These are phyloP conservation scores for Vinca minor DNA, from an alignment of 257 asterid species.

Conservation along the genomic window DNA sequence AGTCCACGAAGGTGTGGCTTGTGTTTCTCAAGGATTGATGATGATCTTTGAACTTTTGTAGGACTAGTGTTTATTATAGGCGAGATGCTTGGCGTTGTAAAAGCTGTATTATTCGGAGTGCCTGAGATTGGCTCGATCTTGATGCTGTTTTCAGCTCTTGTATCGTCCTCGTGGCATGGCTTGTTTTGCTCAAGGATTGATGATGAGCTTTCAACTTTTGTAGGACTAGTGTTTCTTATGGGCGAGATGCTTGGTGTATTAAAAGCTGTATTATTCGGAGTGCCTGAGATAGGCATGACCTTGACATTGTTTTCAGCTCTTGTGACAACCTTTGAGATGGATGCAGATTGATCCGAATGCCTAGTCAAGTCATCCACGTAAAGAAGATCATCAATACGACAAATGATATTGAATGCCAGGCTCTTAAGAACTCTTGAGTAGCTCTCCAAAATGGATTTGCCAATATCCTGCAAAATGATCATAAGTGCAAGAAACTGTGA, in stretches of 20 bases:
- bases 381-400: conserved; percentile 63
- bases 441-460: conserved; percentile 71
- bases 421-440: conserved; percentile 81
- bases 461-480: conserved; percentile 49
- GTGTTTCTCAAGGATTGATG: conserved; percentile 20
- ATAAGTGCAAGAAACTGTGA: background rate
- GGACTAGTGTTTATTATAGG: conserved; percentile 39
- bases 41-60: conserved; percentile 29
- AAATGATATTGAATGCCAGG: conserved; percentile 69
- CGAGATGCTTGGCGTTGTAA: conserved; percentile 42
- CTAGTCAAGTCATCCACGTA: conserved; percentile 68
- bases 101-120: conserved; percentile 36
- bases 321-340: conserved; percentile 45
- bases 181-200: conserved; percentile 23
- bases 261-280: conserved; percentile 38
- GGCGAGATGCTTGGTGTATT: conserved; percentile 48
- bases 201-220: conserved; percentile 29
- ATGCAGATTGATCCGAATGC: conserved; percentile 51
- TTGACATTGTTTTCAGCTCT: conserved; percentile 31
- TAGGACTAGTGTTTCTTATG: conserved; percentile 33
- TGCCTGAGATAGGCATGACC: conserved; percentile 20
- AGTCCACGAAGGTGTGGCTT: conserved; percentile 36
- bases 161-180: too few relatives aligned
- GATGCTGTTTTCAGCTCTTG: conserved; percentile 29
- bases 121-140: conserved; percentile 22